Evolutionary conservation across 768 basidiomycete genomes (phyloP).

Genomic region (Leccinum imitatum): DNA sequence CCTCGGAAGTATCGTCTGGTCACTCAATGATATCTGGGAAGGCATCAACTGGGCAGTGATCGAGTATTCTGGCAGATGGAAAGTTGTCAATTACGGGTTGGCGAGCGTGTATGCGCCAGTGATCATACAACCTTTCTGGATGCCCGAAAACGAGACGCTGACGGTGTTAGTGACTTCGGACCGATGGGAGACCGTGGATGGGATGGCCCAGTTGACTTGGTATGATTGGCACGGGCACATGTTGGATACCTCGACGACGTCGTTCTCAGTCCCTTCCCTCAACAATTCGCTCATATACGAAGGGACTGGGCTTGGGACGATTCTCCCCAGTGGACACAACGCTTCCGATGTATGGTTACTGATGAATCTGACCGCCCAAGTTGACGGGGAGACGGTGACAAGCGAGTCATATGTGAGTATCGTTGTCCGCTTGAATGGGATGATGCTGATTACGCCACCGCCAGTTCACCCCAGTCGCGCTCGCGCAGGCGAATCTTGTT

Average conservation of each 20-base stretch:
- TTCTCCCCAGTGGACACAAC: slow-evolving; percentile 44
- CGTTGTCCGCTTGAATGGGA: neutral
- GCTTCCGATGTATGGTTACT: slow-evolving; percentile 50
- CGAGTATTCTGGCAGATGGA: slow-evolving; percentile 61
- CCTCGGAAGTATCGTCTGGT: slow-evolving; percentile 57
- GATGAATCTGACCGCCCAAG: slow-evolving; percentile 48
- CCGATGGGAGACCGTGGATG: slow-evolving; percentile 45
- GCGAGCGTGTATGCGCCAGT: slow-evolving; percentile 46
- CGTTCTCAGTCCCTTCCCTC: slow-evolving; percentile 46
- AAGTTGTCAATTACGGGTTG: slow-evolving; percentile 54
- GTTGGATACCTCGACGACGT: slow-evolving; percentile 37
- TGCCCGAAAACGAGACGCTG: slow-evolving; percentile 45
- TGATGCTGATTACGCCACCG: neutral
- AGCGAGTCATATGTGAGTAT: slow-evolving; percentile 53
- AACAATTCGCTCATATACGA: slow-evolving; percentile 49
- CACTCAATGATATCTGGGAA: slow-evolving; percentile 62
- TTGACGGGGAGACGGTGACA: slow-evolving; percentile 40
- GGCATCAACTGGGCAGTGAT: slow-evolving; percentile 55
- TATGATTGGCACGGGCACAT: slow-evolving; percentile 51
- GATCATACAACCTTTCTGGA: slow-evolving; percentile 59
- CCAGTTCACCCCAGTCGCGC: slow-evolving; percentile 53
- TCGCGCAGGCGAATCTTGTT: slow-evolving; percentile 28
- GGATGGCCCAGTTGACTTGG: slow-evolving; percentile 52
- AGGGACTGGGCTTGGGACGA: slow-evolving; percentile 40
- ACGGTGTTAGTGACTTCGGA: slow-evolving; percentile 52